These are phyloP conservation scores for Sordariomycetes sp. DNA, from an alignment of 2,329 filamentous ascomycete species.

Conservation along the genomic window DNA sequence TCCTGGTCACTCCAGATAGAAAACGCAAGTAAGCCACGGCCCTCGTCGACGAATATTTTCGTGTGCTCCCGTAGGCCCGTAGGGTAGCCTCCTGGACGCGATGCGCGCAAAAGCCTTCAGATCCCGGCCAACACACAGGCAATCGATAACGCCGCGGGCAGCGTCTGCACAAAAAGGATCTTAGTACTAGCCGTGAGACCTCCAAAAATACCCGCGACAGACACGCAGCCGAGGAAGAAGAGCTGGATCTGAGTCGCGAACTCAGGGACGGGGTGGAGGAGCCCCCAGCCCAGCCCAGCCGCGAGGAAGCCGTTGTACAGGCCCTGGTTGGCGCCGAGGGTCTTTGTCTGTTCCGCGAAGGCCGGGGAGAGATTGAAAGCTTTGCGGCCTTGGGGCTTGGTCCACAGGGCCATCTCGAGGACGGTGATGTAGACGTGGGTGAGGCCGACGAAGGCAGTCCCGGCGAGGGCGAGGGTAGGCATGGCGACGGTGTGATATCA, in stretches of 20 bases:
- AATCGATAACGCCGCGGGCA: no score
- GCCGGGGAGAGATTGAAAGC: constrained; percentile 33
- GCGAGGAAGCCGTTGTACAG: constrained; percentile 45
- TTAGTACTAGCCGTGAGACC: constrained; percentile 26
- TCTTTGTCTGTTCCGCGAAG: constrained; percentile 33
- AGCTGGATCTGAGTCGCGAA: constrained; percentile 32
- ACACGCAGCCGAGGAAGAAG: constrained; percentile 38
- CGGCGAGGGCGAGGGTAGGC: constrained; percentile 20
- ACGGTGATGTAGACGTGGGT: constrained; percentile 39
- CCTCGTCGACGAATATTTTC: no score
- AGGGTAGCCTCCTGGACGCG: no score
- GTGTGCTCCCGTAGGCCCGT: no score
- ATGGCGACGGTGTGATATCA: no score
- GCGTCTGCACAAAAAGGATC: constrained; percentile 33
- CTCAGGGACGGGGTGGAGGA: constrained; percentile 31
- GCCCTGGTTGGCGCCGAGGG: constrained; percentile 40
- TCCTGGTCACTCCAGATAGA: no score
- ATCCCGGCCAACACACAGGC: no score
- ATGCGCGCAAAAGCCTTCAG: no score
- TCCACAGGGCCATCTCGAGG: constrained; percentile 43
- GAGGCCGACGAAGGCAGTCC: constrained; percentile 27
- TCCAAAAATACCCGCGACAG: constrained; percentile 35
- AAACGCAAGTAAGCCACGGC: no score
- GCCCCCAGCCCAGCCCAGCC: constrained; percentile 35
- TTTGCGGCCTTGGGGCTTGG: constrained; percentile 31